Evolutionary conservation across 371 early-diverging fungal genomes (phyloP), one percentile per base, ranked within the genome.

Genomic region (Chytridium lagenaria): DNA sequence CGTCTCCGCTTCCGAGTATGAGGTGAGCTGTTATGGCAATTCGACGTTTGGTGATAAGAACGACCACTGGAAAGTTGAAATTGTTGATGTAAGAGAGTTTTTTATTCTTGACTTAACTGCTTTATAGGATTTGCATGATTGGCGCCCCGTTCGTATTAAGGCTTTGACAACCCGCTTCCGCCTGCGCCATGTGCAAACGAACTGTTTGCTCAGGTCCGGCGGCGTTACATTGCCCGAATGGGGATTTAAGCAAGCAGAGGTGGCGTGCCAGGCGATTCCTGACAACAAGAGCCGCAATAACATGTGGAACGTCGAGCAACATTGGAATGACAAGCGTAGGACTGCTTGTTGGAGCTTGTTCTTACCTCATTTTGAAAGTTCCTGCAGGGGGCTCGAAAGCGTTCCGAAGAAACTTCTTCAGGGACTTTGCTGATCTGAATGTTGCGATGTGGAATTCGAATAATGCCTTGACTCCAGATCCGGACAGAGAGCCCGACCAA

Each of bases 231-330:
- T 97, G 59, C 99, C 99, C 2, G 89, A 94, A 72, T 99, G 99
- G 99, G 99, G 99, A 15, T 98, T 95, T 88, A 90, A 92, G 69
- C 99, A 99, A 82, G 88, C 91, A 1, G 99, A 99, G 80, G 95
- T 99, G 1, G 83, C 85, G 1, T 99, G 99, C 82, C 92, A 93
- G 69, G 85, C 91, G 69, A 87, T 87, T 31, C 82, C 89, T 55
- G 85, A 90, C n/a, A 79, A 81, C n/a, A 82, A 81, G 64, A 82
- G 89, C 44, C 80, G 85, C 66, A 68, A 72, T 39, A 85, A 93
- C 44, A 85, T 95, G 80, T 99, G 99, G 99, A 99, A 98, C 83
- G 83, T 99, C 55, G 99, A 99, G 83, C 86, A 89, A 75, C 97
- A 98, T 79, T 85, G 84, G 82, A 93, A 98, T 74, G 85, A 83